A percentile compares a stretch with the other conserved stretches of the same genome.
phyloP scores from a whole-genome alignment of 1,284 basidiomycete genomes.

The Sporisorium iseilematis-ciliati region DNA sequence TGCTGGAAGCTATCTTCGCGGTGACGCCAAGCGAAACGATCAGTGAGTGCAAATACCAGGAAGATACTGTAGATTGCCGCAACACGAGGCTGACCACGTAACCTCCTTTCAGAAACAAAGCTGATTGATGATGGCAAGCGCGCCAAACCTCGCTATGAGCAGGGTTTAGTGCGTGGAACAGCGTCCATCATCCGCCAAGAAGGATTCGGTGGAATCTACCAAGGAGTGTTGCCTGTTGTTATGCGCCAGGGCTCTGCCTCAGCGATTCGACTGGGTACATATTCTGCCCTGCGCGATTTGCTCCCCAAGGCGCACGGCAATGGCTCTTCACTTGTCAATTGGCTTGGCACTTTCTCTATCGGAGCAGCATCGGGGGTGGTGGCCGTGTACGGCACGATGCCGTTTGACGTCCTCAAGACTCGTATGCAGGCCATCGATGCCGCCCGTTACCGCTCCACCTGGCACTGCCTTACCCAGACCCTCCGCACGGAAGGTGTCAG shows the following conservation, averaged over 20 bases:
- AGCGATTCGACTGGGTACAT: constrained; percentile 3
- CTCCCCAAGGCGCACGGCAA: not conserved
- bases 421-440: constrained; percentile 6
- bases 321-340: not conserved
- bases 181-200: constrained; percentile 5
- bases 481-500: not conserved
- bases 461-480: not conserved
- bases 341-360: not conserved
- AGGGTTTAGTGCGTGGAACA: not conserved
- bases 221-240: not conserved
- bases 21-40: constrained; percentile 7
- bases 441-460: constrained; percentile 3
- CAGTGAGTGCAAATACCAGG: not conserved
- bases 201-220: not conserved
- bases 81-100: not conserved
- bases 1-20: constrained; percentile 5
- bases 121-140: constrained; percentile 7
- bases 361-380: constrained; percentile 1
- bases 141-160: constrained; percentile 1
- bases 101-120: constrained; percentile 1
- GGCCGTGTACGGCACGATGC: constrained; percentile 1
- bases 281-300: constrained; percentile 4
- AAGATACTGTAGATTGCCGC: not conserved
- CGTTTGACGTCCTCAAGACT: constrained; percentile 7
- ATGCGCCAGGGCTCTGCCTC: constrained; percentile 2